Conservation (phyloP, 306 rosid species). For the Erythrophleum fordii region DNA sequence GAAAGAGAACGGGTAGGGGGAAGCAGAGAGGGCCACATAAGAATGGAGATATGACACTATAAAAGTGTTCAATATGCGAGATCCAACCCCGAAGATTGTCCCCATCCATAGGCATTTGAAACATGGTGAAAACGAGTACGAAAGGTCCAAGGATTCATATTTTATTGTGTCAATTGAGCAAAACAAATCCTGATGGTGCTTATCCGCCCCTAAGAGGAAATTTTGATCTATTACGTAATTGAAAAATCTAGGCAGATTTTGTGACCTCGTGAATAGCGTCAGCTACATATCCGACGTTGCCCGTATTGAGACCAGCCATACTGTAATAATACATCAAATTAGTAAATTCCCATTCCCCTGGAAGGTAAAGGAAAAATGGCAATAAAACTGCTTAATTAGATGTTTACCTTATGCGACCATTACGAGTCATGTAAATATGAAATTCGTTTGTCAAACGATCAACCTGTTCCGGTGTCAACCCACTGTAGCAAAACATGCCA, state of each 20-base stretch:
- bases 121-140: neutral
- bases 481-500: constrained; percentile 97
- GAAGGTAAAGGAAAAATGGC: neutral
- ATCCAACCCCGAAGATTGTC: neutral
- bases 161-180: constrained; percentile 19
- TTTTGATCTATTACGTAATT: neutral
- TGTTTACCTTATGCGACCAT: constrained; percentile 87
- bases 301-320: constrained; percentile 92
- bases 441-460: constrained; percentile 83
- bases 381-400: neutral
- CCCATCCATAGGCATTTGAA: neutral
- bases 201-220: constrained; percentile 11
- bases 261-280: constrained; percentile 91
- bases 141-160: neutral
- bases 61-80: constrained; percentile 2
- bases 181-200: constrained; percentile 7
- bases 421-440: constrained; percentile 92
- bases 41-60: neutral
- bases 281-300: constrained; percentile 82
- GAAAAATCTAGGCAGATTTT: constrained; percentile 54
- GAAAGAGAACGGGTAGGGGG: neutral
- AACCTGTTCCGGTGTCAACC: constrained; percentile 91
- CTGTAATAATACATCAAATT: constrained; percentile 47
- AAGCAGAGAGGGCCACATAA: constrained; percentile 12
- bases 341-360: neutral